Evolutionary conservation across 2,329 filamentous ascomycete species (phyloP), one percentile per base, ranked within the genome.

Genomic region (Cladosporium sp.): DNA sequence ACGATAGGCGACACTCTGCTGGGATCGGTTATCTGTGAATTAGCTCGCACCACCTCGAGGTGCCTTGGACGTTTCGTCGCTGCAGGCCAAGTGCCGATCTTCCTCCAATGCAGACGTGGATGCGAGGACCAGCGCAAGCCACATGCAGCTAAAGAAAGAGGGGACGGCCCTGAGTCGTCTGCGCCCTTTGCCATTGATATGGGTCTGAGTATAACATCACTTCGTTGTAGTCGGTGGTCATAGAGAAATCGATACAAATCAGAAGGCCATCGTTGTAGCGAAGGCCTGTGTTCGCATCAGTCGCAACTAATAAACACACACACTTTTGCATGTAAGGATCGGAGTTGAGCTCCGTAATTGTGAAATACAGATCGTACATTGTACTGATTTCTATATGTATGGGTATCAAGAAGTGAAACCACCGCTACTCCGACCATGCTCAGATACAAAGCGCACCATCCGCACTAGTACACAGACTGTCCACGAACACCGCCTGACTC

Each of bases 401-500:
- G 40, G n/a, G 40, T 21, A 46, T 23, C 40, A 21, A 44, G 8
- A 21, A 46, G n/a, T n/a, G 10, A 21, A 46, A 23, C n/a, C 40
- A 46, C n/a, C 1, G n/a, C 1, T 21, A 10, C n/a, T 46, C 3
- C 21, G n/a, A 23, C 40, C n/a, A 10, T 12, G 40, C 40, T 46
- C 14, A 21, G 10, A 40, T 18, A 7, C 18, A 21, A 10, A 46
- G 1, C 7, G 40, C 10, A 46, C n/a, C 40, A n/a, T 3, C n/a
- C 2, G 18, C 28, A 12, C 50, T 63, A 63, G 31, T 63, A 63
- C 46, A 63, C 50, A 16, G 61, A 63, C 35, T 56, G 50, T 7
- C 61, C 61, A 14, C 61, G 31, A 29, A 73, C 72, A 35, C 73
- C 73, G 21, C 68, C 68, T 11, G 69, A 62, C 65, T 73, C 69